Percentiles rank a stretch among this genome's conserved stretches.
Conservation (phyloP, 108 stramenopile genomes). For the Fragilaria radians region DNA sequence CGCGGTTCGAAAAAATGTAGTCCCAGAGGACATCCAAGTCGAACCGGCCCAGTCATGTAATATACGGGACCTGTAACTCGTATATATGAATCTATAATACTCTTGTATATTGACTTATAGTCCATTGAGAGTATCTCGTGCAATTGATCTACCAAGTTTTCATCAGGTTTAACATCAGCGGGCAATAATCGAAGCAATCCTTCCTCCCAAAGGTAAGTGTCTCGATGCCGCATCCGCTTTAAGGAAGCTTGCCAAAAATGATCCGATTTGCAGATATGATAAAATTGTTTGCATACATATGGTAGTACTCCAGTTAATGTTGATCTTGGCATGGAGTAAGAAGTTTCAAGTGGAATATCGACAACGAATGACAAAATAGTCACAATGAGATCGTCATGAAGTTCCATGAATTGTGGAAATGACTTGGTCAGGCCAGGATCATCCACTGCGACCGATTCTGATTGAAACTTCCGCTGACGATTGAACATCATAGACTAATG, state of each 20-base stretch:
- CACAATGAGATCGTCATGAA: conserved; percentile 47
- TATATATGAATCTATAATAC: conserved; percentile 36
- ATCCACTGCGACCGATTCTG: no score
- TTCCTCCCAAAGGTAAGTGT: conserved; percentile 5
- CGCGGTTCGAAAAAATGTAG: conserved; percentile 77
- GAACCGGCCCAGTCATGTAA: conserved; percentile 43
- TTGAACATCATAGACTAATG: no score
- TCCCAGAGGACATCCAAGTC: conserved; percentile 38
- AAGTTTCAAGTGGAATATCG: conserved; percentile 45
- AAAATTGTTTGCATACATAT: conserved; percentile 49
- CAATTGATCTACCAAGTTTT: conserved; percentile 14
- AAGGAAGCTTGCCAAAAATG: conserved; percentile 38
- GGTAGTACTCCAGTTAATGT: conserved; percentile 47
- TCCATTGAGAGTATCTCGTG: conserved; percentile 4
- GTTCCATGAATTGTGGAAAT: conserved; percentile 22
- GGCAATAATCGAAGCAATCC: conserved; percentile 8
- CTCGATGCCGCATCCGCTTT: neutral
- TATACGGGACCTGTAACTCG: conserved; percentile 52
- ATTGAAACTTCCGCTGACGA: no score
- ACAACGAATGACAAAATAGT: conserved; percentile 50
- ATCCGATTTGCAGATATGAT: conserved; percentile 26
- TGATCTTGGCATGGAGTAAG: conserved; percentile 1
- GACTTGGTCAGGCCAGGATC: no score
- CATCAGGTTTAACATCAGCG: neutral
- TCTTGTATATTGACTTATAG: conserved; percentile 46